Percentiles rank a stretch among this genome's conserved stretches.
Conservation (phyloP, 1,284 basidiomycete genomes). For the Takashimella koratensis region DNA sequence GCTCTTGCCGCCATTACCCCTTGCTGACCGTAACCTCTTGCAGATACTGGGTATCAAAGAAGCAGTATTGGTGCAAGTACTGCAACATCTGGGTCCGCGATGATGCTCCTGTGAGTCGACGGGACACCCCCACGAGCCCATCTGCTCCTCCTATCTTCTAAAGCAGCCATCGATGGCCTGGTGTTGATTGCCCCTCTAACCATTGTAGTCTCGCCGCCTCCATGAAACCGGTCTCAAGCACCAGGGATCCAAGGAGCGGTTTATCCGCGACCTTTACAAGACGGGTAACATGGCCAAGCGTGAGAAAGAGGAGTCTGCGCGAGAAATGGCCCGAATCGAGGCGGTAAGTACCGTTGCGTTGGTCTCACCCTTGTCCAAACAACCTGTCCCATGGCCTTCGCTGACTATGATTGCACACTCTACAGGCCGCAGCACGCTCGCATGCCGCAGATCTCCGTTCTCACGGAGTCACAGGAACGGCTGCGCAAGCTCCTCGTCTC, state of each 20-base stretch:
- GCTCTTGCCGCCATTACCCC: no score
- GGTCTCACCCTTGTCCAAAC: background rate
- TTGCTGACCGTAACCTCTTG: background rate
- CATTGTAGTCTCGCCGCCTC: slow-evolving; percentile 66
- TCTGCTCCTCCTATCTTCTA: no score
- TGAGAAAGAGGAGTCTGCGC: slow-evolving; percentile 77
- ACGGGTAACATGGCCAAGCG: slow-evolving; percentile 81
- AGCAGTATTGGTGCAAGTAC: slow-evolving; percentile 54
- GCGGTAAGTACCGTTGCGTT: slow-evolving; percentile 55
- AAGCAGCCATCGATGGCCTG: no score
- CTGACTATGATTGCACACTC: background rate
- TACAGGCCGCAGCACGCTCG: slow-evolving; percentile 34
- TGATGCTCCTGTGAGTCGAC: slow-evolving; percentile 67
- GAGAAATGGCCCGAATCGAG: slow-evolving; percentile 82
- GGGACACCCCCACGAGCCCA: no score
- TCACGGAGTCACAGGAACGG: background rate
- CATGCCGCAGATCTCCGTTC: slow-evolving; percentile 30
- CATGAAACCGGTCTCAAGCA: slow-evolving; percentile 93
- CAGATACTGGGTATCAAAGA: slow-evolving; percentile 53
- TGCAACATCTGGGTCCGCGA: slow-evolving; percentile 66
- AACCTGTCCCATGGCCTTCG: background rate
- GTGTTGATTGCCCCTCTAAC: no score
- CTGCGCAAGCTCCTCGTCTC: background rate
- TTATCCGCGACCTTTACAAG: slow-evolving; percentile 88
- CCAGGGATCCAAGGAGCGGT: slow-evolving; percentile 89